These are phyloP conservation scores for Ceratobasidium sp. DNA, from an alignment of 1,284 basidiomycete species.

Conservation along the genomic window DNA sequence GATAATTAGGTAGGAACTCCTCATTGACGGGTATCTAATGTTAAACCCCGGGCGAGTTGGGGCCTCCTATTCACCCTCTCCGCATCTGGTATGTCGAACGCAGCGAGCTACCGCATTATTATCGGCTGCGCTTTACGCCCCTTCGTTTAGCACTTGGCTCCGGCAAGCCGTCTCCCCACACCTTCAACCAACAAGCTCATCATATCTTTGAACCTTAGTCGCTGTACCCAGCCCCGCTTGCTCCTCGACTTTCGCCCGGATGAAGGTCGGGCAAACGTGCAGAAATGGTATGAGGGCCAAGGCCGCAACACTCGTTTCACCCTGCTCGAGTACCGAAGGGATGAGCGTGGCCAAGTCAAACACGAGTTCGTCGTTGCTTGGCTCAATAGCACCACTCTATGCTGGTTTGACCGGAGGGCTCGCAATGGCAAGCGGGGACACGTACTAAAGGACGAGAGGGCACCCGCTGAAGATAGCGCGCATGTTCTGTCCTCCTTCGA, in stretches of 20 bases:
- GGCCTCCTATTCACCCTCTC: too few relatives aligned
- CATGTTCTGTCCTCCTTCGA: not conserved
- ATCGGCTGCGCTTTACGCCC: too few relatives aligned
- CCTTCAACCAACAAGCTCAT: not conserved
- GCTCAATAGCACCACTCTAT: not conserved
- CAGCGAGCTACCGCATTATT: too few relatives aligned
- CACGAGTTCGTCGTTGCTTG: slow-evolving; percentile 20
- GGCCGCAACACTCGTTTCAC: not conserved
- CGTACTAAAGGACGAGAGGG: not conserved
- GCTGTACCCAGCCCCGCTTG: not conserved
- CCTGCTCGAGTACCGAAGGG: slow-evolving; percentile 15
- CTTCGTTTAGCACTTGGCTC: not conserved
- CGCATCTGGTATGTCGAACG: too few relatives aligned
- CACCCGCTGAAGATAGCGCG: slow-evolving; percentile 2
- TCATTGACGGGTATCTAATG: too few relatives aligned
- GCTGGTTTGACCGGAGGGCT: slow-evolving; percentile 17
- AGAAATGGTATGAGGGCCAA: slow-evolving; percentile 17
- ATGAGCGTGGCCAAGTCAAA: not conserved
- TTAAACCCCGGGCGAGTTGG: too few relatives aligned
- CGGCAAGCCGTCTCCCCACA: not conserved
- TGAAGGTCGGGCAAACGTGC: not conserved
- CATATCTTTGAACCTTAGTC: not conserved
- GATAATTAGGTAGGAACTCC: too few relatives aligned
- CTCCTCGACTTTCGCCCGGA: not conserved
- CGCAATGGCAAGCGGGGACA: not conserved